Base-by-base conservation (phyloP, 768 basidiomycete genomes). In the Amanita molliuscula region DNA sequence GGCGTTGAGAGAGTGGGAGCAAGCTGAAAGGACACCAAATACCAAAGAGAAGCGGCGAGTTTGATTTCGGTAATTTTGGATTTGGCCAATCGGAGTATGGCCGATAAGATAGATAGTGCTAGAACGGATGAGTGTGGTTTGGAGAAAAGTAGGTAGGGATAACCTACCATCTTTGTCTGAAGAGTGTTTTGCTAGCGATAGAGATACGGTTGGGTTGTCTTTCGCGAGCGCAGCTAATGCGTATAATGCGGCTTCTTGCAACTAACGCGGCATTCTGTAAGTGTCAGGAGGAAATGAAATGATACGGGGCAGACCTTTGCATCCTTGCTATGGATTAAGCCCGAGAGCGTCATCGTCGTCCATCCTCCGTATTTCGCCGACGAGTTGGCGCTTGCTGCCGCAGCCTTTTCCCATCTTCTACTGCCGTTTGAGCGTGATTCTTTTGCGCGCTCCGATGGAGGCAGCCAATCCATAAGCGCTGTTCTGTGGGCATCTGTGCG, bases 331-430 rank as follows among this genome's bases (percentile, higher is more conserved):
- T 65, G 62, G 26, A 84, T 59, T 52, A 86, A 61, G 1, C 63
- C 64, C 3, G 72, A 61, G 33, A 88, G 59, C 33, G 70, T 70
- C 40, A 76, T 66, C 2, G 76, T 72, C 6, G 78, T 76, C 82
- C 84, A 85, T 0, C 77, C 76, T 6, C 81, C 78, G 23, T 72
- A 67, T 29, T 67, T 67, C 20, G 63, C 64, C 0, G 71, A 62
- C 2, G 73, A 66, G 9, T 63, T 67, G 3, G 67, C 65, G 21
- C 64, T 63, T 11, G 61, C 61, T 0, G 68, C 56, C 0, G 74
- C 70, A 0, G 73, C 66, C 58, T 80, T 82, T 65, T 89, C 87
- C 87, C 87, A 90, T 3, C 86, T 83, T 1, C 87, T 72, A 52
- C 77, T 77, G 2, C 71, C 71, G 54, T 75, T 81, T 21, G 72